Base-by-base conservation (phyloP, 2,329 filamentous ascomycete genomes). In the Trichothecium roseum region DNA sequence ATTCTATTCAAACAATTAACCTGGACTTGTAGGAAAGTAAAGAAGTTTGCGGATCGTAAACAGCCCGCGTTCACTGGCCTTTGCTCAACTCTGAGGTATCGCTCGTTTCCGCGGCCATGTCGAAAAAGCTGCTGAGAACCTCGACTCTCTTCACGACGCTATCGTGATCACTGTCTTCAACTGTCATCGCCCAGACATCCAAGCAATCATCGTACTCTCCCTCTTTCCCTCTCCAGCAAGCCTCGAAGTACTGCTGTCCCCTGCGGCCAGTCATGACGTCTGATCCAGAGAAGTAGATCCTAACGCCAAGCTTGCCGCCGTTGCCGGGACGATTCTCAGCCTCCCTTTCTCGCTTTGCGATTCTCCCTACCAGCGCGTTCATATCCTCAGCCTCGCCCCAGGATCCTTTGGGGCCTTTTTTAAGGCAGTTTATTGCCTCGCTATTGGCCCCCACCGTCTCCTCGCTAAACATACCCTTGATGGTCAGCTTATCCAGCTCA, bases 371-470 rank as follows among this genome's bases (percentile, higher is more conserved):
- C 24, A 42, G 44, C 5, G 20, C 18, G 3, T 5, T 18, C 32
- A 44, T 44, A 14, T 46, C 37, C 3, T 38, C 40, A 13, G 39
- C 43, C 22, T 36, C 35, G 7, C 18, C 37, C 44, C 44, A 45
- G 1, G 39, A 29, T 16, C 27, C 41, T 10, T 26, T 17, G 14
- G 31, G 32, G 6, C 43, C 40, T 29, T 45, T 46, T 17, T 35
- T 40, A 17, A 45, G 28, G 22, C 41, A 44, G 16, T 41, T 40
- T 20, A 43, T 30, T 4, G 42, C 40, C 28, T 46, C 44, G 18
- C 34, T 37, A 13, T 46, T 46, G 3, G 44, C 42, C 8, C 44
- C 44, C 14, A 41, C 40, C 1, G 44, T 46, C 20, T 40, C 43
- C 13, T 42, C 42, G 2, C 28, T 35, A 33, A 43, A 46, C 41